Conservation (phyloP, 495 filamentous ascomycete genomes). For the Sporormia fimetaria region DNA sequence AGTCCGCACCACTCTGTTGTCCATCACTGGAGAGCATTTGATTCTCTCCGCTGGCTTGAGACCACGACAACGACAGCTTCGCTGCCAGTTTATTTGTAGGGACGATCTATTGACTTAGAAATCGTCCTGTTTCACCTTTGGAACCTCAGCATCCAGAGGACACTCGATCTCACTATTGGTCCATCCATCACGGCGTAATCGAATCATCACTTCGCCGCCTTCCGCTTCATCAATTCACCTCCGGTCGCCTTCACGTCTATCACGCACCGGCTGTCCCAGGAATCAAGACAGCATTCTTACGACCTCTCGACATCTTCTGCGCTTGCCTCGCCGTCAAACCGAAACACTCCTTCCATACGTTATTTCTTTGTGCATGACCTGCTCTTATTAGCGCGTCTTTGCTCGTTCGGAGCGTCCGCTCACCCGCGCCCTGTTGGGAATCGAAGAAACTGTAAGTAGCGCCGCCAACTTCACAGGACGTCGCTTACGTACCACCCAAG, state of each 20-base stretch:
- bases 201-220: no score
- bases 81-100: slow-evolving; percentile 9
- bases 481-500: neutral
- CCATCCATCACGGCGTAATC: no score
- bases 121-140: slow-evolving; percentile 24
- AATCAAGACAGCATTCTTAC: slow-evolving; percentile 21
- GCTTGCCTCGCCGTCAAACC: slow-evolving; percentile 7
- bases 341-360: slow-evolving; percentile 4
- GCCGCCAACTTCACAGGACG: slow-evolving; percentile 15
- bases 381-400: slow-evolving; percentile 16
- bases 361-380: slow-evolving; percentile 26
- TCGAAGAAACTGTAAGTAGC: slow-evolving; percentile 23
- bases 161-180: neutral
- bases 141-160: neutral
- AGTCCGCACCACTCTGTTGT: no score
- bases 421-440: slow-evolving; percentile 14
- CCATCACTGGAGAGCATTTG: no score
- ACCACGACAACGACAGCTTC: slow-evolving; percentile 16
- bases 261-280: slow-evolving; percentile 6
- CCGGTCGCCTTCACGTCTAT: neutral
- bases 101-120: slow-evolving; percentile 28
- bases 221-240: no score
- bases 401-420: slow-evolving; percentile 23
- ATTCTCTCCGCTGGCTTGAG: no score
- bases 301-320: slow-evolving; percentile 14